phyloP scores from a whole-genome alignment of 805 yeast genomes.

The Nakazawaea wickerhamii region DNA sequence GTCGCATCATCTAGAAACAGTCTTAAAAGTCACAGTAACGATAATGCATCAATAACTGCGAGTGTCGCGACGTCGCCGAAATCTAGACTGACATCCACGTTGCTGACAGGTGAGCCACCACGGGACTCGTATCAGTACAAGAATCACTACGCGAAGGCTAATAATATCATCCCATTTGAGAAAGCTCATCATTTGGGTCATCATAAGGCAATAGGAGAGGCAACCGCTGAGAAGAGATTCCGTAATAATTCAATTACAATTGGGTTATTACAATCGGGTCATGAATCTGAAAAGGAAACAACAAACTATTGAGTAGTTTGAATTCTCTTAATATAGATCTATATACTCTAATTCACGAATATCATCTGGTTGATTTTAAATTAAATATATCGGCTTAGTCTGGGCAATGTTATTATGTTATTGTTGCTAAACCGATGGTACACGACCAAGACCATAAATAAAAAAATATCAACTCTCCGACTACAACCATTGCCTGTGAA shows the following conservation, averaged over 20 bases:
- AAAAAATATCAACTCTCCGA: too few relatives aligned
- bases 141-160: conserved; percentile 43
- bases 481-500: too few relatives aligned
- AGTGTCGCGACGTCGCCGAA: conserved; percentile 29
- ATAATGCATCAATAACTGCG: conserved; percentile 29
- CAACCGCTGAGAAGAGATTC: background rate
- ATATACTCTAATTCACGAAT: background rate
- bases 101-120: conserved; percentile 9
- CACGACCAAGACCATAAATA: too few relatives aligned
- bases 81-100: conserved; percentile 25
- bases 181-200: conserved; percentile 33
- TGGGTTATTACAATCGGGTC: conserved; percentile 10
- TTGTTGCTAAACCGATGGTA: too few relatives aligned
- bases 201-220: conserved; percentile 17
- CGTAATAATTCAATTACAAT: conserved; percentile 10
- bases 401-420: too few relatives aligned
- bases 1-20: conserved; percentile 2
- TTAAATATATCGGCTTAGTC: too few relatives aligned
- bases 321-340: background rate
- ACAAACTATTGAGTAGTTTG: too few relatives aligned
- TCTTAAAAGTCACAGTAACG: conserved; percentile 14
- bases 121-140: conserved; percentile 24
- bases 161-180: conserved; percentile 34
- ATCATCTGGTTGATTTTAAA: background rate
- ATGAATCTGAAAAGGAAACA: background rate